phyloP scores from a whole-genome alignment of 169 alveolate genomes.

The Babesia divergens region DNA sequence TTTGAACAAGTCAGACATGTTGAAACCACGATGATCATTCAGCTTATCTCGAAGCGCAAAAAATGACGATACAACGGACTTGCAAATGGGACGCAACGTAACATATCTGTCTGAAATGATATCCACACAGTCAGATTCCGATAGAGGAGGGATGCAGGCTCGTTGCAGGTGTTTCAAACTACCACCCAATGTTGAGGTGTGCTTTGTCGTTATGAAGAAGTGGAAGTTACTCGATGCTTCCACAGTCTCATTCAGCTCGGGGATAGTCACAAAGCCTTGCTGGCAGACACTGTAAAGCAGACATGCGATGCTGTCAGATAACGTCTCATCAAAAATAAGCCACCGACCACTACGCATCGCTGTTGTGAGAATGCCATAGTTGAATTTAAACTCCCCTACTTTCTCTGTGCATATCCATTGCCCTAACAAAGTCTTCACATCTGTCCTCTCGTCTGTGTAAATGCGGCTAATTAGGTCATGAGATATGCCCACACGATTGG shows the following conservation, averaged over 20 bases:
- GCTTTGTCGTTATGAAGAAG: constrained; percentile 54
- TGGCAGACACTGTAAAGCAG: constrained; percentile 67
- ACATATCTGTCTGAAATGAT: neutral
- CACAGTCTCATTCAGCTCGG: constrained; percentile 68
- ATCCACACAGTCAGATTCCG: constrained; percentile 18
- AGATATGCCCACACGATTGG: constrained; percentile 30
- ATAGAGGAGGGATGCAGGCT: neutral
- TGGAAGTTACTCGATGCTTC: constrained; percentile 68
- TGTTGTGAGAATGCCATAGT: constrained; percentile 73
- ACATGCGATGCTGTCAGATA: constrained; percentile 70
- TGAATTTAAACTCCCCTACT: constrained; percentile 77
- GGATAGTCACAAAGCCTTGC: constrained; percentile 53
- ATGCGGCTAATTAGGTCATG: constrained; percentile 29
- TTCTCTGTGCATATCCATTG: constrained; percentile 76
- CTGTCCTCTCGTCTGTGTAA: constrained; percentile 78
- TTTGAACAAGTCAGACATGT: constrained; percentile 29
- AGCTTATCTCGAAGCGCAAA: constrained; percentile 1
- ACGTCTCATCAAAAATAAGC: constrained; percentile 77
- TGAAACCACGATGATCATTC: constrained; percentile 7
- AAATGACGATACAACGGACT: neutral
- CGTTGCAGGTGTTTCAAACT: constrained; percentile 8
- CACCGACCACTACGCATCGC: constrained; percentile 78
- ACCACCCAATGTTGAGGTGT: constrained; percentile 2
- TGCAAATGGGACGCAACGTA: neutral
- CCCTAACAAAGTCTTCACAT: constrained; percentile 76